phyloP scores from a whole-genome alignment of 164 flowering plant species.

The Houttuynia cordata region DNA sequence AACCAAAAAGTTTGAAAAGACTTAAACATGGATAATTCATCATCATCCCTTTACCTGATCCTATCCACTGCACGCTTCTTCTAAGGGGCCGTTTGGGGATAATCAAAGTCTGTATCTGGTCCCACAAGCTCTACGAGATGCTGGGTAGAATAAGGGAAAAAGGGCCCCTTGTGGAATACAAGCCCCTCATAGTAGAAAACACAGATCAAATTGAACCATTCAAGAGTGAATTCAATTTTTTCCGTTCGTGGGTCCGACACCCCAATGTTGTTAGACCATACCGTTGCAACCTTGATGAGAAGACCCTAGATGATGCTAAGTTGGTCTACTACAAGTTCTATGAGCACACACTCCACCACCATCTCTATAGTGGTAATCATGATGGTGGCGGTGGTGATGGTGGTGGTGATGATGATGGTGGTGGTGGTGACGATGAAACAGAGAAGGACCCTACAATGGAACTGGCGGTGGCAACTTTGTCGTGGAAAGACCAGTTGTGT shows the following conservation, averaged over 20 bases:
- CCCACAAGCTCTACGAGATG: background rate
- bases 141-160: background rate
- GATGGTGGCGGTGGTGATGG: no score
- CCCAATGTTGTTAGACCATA: conserved; percentile 18
- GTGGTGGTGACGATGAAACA: no score
- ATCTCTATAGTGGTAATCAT: conserved; percentile 3
- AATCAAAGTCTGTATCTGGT: no score
- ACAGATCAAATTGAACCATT: conserved; percentile 12
- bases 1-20: no score
- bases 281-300: conserved; percentile 17
- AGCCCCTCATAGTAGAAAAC: conserved; percentile 13
- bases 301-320: conserved; percentile 13
- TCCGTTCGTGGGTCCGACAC: conserved; percentile 17
- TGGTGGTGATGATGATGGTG: no score
- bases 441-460: no score
- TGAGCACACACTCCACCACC: conserved; percentile 15
- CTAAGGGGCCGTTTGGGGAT: no score
- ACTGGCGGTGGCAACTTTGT: conserved; percentile 1
- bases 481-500: conserved; percentile 18
- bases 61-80: conserved; percentile 34
- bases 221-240: conserved; percentile 12
- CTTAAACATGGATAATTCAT: no score
- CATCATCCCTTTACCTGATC: no score
- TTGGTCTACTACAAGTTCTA: conserved; percentile 17
- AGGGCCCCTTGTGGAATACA: conserved; percentile 3